phyloP scores from a whole-genome alignment of 2,329 filamentous ascomycete genomes.

The Venturiaceae sp. region DNA sequence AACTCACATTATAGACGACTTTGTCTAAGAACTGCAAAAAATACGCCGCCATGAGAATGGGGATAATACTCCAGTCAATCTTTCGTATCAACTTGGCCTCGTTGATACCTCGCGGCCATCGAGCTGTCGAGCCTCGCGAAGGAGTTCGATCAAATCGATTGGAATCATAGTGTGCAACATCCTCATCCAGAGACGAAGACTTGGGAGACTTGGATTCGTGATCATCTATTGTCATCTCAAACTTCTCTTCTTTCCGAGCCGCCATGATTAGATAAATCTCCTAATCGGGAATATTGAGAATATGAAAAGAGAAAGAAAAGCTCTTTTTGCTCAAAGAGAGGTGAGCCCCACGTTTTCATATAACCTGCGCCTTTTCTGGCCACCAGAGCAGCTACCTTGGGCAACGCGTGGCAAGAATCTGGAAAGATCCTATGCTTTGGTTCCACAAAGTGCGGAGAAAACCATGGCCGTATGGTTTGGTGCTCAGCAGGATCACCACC shows the following conservation, averaged over 20 bases:
- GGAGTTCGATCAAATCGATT: not conserved
- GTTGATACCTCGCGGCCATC: not conserved
- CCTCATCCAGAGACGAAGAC: not conserved
- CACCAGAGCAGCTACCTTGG: not conserved
- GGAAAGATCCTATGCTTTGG: not conserved
- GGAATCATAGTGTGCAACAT: not conserved
- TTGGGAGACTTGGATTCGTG: not conserved
- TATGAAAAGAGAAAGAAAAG: not conserved
- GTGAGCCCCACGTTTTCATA: not conserved
- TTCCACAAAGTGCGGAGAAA: not conserved
- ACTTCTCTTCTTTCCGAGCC: not conserved
- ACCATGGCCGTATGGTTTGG: not conserved
- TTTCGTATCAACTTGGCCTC: constrained; percentile 15
- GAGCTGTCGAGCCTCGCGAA: not conserved
- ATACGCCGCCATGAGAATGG: constrained; percentile 28
- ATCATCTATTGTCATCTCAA: not conserved
- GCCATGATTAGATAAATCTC: not conserved
- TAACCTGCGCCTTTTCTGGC: not conserved
- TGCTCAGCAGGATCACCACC: not conserved
- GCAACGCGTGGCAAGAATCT: not conserved
- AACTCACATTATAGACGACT: constrained; percentile 22
- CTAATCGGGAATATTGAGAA: not conserved
- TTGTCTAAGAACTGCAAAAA: constrained; percentile 32
- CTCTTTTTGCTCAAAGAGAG: not conserved
- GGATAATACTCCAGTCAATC: constrained; percentile 32